phyloP scores from a whole-genome alignment of 108 stramenopile genomes.

The Cyclostephanos invisitatus region DNA sequence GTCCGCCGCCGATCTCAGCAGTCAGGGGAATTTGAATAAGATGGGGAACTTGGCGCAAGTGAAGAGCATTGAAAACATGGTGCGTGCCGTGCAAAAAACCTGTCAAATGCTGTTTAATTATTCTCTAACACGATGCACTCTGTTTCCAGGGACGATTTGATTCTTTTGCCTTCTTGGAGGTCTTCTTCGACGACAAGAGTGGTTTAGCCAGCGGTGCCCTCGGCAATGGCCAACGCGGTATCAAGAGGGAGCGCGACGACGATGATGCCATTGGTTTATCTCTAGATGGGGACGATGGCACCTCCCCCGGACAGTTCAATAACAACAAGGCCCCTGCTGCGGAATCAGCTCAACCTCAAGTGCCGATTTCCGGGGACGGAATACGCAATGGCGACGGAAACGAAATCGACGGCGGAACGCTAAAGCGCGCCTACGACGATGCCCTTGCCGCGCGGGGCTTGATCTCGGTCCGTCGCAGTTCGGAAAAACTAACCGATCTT shows the following conservation, averaged over 20 bases:
- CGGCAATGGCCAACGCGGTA: slow-evolving; percentile 41
- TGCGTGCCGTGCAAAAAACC: slow-evolving; percentile 21
- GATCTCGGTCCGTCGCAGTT: slow-evolving; percentile 81
- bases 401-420: slow-evolving; percentile 55
- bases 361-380: slow-evolving; percentile 39
- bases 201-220: slow-evolving; percentile 43
- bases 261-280: slow-evolving; percentile 91
- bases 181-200: slow-evolving; percentile 86
- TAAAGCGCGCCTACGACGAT: slow-evolving; percentile 89
- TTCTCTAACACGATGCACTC: neutral
- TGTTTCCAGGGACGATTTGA: slow-evolving; percentile 55
- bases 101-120: slow-evolving; percentile 6
- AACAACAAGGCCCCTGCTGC: slow-evolving; percentile 12
- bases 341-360: slow-evolving; percentile 39
- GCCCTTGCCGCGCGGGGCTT: slow-evolving; percentile 87
- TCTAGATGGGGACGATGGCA: slow-evolving; percentile 77
- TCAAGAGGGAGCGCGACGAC: slow-evolving; percentile 81
- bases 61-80: slow-evolving; percentile 88
- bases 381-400: slow-evolving; percentile 16
- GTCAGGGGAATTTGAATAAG: slow-evolving; percentile 83
- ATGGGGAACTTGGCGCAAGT: slow-evolving; percentile 90
- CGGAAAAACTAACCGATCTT: slow-evolving; percentile 87
- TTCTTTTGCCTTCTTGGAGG: slow-evolving; percentile 92
- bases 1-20: slow-evolving; percentile 80
- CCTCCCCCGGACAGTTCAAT: slow-evolving; percentile 45